Evolutionary conservation across 805 yeast genomes (phyloP).

Genomic region (Suhomyces sp.): DNA sequence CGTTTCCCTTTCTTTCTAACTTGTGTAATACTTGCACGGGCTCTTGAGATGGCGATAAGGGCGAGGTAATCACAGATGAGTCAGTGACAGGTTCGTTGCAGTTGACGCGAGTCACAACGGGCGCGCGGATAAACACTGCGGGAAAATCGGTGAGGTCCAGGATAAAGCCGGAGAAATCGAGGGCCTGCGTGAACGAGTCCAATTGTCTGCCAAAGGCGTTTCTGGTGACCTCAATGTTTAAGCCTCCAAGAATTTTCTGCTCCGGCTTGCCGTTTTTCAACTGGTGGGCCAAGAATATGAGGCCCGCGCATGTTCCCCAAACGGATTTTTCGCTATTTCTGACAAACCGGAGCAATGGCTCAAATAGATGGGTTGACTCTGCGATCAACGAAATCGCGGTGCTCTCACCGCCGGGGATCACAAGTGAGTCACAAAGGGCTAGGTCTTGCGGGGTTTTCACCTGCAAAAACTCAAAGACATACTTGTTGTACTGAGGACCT

Average conservation of each 20-base stretch:
- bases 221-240: slow-evolving; percentile 61
- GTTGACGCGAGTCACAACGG: slow-evolving; percentile 49
- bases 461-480: slow-evolving; percentile 36
- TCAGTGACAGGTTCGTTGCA: neutral
- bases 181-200: slow-evolving; percentile 53
- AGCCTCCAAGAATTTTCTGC: slow-evolving; percentile 59
- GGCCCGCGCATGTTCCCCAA: slow-evolving; percentile 90
- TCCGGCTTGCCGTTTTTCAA: slow-evolving; percentile 51
- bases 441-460: slow-evolving; percentile 56
- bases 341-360: slow-evolving; percentile 52
- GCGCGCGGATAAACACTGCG: slow-evolving; percentile 71
- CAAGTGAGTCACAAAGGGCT: slow-evolving; percentile 50
- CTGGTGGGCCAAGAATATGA: slow-evolving; percentile 59
- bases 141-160: slow-evolving; percentile 38
- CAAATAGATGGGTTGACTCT: slow-evolving; percentile 56
- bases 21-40: slow-evolving; percentile 43
- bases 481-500: slow-evolving; percentile 20
- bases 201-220: slow-evolving; percentile 80
- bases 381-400: slow-evolving; percentile 70
- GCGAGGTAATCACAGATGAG: slow-evolving; percentile 11
- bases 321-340: slow-evolving; percentile 48
- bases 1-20: slow-evolving; percentile 17
- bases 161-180: slow-evolving; percentile 47
- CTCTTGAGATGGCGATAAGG: slow-evolving; percentile 21
- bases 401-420: slow-evolving; percentile 73